Evolutionary conservation across 129 eudicot genomes (phyloP), one percentile per base, ranked within the genome.

Genomic region (Tagetes patula): DNA sequence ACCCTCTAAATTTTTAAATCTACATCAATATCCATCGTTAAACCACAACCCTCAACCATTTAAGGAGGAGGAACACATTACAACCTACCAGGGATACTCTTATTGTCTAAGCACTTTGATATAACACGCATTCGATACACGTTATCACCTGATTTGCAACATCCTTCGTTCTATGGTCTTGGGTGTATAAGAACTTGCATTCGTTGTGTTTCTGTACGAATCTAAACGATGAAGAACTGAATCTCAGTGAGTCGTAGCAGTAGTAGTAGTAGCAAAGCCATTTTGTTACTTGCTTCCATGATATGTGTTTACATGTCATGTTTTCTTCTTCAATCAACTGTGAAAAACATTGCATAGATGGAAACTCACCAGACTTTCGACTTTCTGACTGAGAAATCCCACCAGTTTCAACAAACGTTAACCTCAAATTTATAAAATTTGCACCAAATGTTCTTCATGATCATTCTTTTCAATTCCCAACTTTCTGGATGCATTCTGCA

Each of bases 401-500:
- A 82, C 77, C 74, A 65, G 73, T 65, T 79, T 39, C 56, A 60
- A 47, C 65, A 63, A 39, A 60, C 81, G 71, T 61, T 77, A 30
- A 67, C 82, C 33, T 59, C 49, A 8, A 52, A 34, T n/a, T 83
- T 67, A 82, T 63, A 76, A 64, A 77, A 67, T 49, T 27, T 79
- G 50, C 82, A 75, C 82, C 75, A 65, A 49, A 11, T 68, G 56
- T 55, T 76, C 73, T 67, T 75, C 65, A 70, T 42, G 60, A 39
- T 69, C 56, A 1, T 74, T 64, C 65, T 75, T 56, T 58, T 69
- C n/a, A 60, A 69, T 60, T 73, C 74, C 76, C 3, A 80, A 67
- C 81, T 86, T 76, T 64, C 83, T 74, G 10, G 69, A 60, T 47
- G 67, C 66, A 67, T 70, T 83, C 92, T 89, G 90, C 76, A 79